Base-by-base conservation (phyloP, 2,329 filamentous ascomycete genomes). In the Camptophora hylomeconis region DNA sequence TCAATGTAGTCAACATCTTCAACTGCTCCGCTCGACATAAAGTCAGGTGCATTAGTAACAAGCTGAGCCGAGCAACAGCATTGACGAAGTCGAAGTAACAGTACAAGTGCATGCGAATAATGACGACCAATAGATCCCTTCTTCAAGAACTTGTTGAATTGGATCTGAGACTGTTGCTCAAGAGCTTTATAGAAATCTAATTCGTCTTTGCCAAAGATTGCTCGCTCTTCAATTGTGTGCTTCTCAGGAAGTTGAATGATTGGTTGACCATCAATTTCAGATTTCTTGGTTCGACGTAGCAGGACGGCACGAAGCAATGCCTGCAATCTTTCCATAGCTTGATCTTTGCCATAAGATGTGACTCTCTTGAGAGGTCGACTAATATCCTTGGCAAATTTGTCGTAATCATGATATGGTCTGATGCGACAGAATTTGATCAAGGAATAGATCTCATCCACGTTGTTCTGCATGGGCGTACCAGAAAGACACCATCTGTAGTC, bases 401-500 rank as follows among this genome's bases (percentile, higher is more conserved):
- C 57, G 56, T 67, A 68, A 9, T 69, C 60, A 42, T 68, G 70
- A 51, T 89, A 92, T 2, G 82, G 83, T 35, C 66, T 66, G 46
- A 92, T 86, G 2, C 66, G 63, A 10, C 92, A 61, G 45, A 92
- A 94, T 2, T 70, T 67, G 24, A 93, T 62, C 12, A 92, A 57
- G 1, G 82, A 80, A 45, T 71, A 84, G 3, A 92, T 61, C 44
- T 94, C 86, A 14, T 69, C 61, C 3, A 87, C 72, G 8, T 67
- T 72, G 44, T 93, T 93, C 78, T 89, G 89, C 78, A 87, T 84
- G 0, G 81, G 81, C 0, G 81, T 89, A 15, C 81, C 81, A 3
- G 76, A 82, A 51, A 87, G 67, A 46, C 77, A 83, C 58, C 80
- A 75, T 26, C 80, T 66, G 46, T 79, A 70, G 19, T 57, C 60